Evolutionary conservation across 306 rosid species (phyloP), one percentile per base, ranked within the genome.

Genomic region (Pachyrhizus erosus): DNA sequence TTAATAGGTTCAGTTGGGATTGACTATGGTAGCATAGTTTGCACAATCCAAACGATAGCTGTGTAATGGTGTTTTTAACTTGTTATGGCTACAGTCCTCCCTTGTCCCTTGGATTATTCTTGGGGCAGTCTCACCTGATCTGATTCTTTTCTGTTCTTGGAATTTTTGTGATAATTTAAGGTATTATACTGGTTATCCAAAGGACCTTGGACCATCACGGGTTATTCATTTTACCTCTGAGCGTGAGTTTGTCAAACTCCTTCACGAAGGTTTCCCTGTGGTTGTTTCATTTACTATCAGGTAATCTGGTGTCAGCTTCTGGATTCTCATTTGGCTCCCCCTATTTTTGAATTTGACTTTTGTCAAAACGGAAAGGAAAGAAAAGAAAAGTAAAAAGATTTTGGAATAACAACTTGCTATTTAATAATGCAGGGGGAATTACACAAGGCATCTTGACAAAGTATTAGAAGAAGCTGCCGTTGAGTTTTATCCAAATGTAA

Each of bases 161-260:
- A 46, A 10, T 76, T 65, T 64, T 33, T 84, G 14, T 57, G 61
- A 11, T 79, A 26, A 80, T 73, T 17, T 21, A 37, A 96, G 99
- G 91, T 91, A 92, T 79, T 92, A 93, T 74, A 91, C 91, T 65
- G 97, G 98, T 75, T 92, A 87, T 79, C 98, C 98, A 37, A 96
- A 96, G 90, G 89, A 89, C 83, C 93, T 93, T 46, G 98, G 96
- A 77, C 93, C 97, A 48, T 90, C 99, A 29, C 82, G 91, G 85
- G 91, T 96, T 65, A 82, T 92, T 86, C 89, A 92, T 92, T 93
- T 93, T 87, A 92, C 93, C 48, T 93, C 98, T 51, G 98, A 96
- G 86, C 96, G 94, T 13, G 93, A 96, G 82, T 96, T 96, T 83
- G 90, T 96, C 74, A 90, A 87, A 52, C 94, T 96, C 62, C 98